Base-by-base conservation (phyloP, 176 grass and related monocot species). In the Carex littledalei region DNA sequence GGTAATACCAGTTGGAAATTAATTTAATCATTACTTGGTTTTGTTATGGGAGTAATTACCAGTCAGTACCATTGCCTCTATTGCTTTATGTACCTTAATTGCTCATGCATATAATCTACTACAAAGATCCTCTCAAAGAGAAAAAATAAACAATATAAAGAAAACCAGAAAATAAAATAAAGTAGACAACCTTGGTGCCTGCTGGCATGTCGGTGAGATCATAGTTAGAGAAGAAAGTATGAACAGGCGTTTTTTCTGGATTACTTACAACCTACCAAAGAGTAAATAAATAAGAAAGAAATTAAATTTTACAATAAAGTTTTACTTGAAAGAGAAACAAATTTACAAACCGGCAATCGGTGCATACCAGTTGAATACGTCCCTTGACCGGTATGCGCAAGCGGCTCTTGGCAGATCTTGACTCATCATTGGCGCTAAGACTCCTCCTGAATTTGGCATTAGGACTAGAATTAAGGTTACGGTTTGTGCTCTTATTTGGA, bases 131-230 rank as follows among this genome's bases (percentile, higher is more conserved):
- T 31, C 50, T 1, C 6, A 55, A 52, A 54, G 22, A 5, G 13
- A 35, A 66, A 26, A 34, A 45, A 63, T 4, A 73, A 63, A 41
- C 9, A 63, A 41, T 39, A 56, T 10, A 61, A 47, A 67, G 60
- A 2, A 82, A 63, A 29, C 13, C 14, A 64, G 54, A 67, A n/a
- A n/a, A n/a, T n/a, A n/a, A 22, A 35, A 57, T 45, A 75, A 77
- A 72, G 84, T 85, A 20, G 52, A 49, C 61, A 86, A 99, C 96
- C 96, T 99, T 99, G 66, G 91, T 99, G 93, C 93, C 93, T 90
- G 91, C 83, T 86, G 96, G 96, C 96, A 99, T 99, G 87, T 94
- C 93, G 87, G 83, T 95, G 84, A 99, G 87, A 95, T 99, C 93
- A 88, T 99, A 99, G 73, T 88, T 94, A 88, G 91, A 99, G 52